These are phyloP conservation scores for Babesia bigemina DNA, from an alignment of 169 alveolate species.

Conservation along the genomic window DNA sequence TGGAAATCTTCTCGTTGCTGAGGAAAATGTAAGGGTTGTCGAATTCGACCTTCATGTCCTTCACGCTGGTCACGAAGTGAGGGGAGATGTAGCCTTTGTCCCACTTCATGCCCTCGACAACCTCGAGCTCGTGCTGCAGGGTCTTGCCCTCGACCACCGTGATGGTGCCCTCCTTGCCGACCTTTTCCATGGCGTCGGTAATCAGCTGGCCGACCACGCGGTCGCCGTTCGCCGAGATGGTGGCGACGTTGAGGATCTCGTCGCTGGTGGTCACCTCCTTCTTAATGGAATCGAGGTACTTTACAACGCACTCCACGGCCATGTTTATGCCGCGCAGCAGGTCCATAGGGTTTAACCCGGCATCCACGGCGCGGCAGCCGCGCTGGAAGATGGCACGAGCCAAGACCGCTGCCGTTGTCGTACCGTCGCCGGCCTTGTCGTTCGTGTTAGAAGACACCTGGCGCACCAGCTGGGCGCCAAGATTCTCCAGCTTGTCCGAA, in stretches of 20 bases:
- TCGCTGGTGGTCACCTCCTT: slow-evolving; percentile 79
- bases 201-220: slow-evolving; percentile 93
- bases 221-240: slow-evolving; percentile 99
- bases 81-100: slow-evolving; percentile 99
- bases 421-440: slow-evolving; percentile 99
- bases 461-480: slow-evolving; percentile 97
- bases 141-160: slow-evolving; percentile 98
- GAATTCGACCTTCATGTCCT: slow-evolving; percentile 94
- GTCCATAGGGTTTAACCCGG: slow-evolving; percentile 99
- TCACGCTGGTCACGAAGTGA: slow-evolving; percentile 94
- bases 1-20: slow-evolving; percentile 93
- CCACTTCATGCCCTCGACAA: slow-evolving; percentile 97
- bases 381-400: slow-evolving; percentile 98
- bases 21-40: slow-evolving; percentile 95
- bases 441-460: slow-evolving; percentile 97
- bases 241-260: slow-evolving; percentile 93
- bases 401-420: slow-evolving; percentile 98
- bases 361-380: slow-evolving; percentile 98
- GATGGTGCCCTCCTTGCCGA: slow-evolving; percentile 98
- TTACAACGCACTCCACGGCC: slow-evolving; percentile 75
- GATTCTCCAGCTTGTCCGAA: slow-evolving; percentile 90
- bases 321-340: slow-evolving; percentile 88
- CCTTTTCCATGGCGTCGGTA: slow-evolving; percentile 96
- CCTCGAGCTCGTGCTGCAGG: slow-evolving; percentile 95
- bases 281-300: slow-evolving; percentile 74